Evolutionary conservation across 768 basidiomycete species (phyloP).

Genomic region (Brasilioporus rufonigricans): DNA sequence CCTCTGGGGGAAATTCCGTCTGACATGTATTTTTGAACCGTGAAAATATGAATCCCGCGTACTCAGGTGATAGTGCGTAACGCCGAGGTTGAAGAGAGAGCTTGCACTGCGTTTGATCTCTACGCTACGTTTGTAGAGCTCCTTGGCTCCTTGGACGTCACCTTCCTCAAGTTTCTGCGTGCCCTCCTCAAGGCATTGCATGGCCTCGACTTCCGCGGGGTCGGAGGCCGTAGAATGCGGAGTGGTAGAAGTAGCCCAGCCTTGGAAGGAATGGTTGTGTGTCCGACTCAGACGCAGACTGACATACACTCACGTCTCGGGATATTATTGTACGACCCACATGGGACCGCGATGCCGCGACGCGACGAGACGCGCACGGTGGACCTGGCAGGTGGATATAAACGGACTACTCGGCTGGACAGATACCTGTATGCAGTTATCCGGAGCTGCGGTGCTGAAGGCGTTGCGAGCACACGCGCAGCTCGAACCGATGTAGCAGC

Average conservation of each 20-base stretch:
- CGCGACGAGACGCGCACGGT: conserved; percentile 9
- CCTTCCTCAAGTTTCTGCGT: conserved; percentile 85
- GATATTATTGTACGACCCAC: conserved; percentile 3
- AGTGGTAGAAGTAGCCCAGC: conserved; percentile 79
- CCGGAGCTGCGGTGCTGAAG: conserved; percentile 24
- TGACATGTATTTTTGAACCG: conserved; percentile 15
- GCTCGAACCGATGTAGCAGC: conserved; percentile 15
- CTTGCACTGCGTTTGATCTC: conserved; percentile 79
- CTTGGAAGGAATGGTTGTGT: conserved; percentile 27
- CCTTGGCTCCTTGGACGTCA: conserved; percentile 76
- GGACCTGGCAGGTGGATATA: conserved; percentile 20
- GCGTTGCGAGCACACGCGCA: conserved; percentile 25
- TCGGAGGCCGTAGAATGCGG: conserved; percentile 80
- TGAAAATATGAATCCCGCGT: conserved; percentile 30
- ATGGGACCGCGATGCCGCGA: conserved; percentile 3
- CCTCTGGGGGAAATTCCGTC: conserved; percentile 50
- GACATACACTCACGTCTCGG: conserved; percentile 30
- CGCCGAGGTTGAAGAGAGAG: conserved; percentile 84
- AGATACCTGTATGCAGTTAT: conserved; percentile 17
- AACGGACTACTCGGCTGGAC: conserved; percentile 22
- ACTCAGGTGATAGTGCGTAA: conserved; percentile 90
- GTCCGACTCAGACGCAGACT: conserved; percentile 1
- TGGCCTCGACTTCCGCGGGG: conserved; percentile 78
- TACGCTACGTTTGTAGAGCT: conserved; percentile 72
- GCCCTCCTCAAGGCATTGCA: conserved; percentile 78